Evolutionary conservation across 176 grass and related monocot species (phyloP), one percentile per base, ranked within the genome.

Genomic region (Aegilops speltoides): DNA sequence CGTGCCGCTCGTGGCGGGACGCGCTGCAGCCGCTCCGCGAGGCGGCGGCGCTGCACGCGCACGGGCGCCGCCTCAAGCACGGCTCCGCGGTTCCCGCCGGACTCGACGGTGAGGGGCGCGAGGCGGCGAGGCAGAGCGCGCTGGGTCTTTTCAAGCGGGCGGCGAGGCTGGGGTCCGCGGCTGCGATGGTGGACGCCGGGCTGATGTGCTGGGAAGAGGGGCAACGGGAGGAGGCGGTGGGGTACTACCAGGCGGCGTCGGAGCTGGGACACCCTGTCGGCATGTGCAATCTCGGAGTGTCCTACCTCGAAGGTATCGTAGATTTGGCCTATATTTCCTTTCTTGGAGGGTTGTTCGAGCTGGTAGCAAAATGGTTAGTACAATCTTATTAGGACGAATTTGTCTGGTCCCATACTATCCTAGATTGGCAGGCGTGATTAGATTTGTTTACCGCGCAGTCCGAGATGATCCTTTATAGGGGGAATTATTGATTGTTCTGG

Each of bases 111-210:
- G 83, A 68, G 29, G 68, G 67, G 6, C 12, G 29, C 10, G 59
- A 48, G 15, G 62, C 26, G 20, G 85, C 89, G 78, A 84, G 73
- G 40, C 56, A 33, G n/a, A 85, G 85, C 22, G 88, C 90, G 4
- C 68, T 95, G 50, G 88, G 66, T 41, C 84, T 89, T 12, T 95
- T 95, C 93, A 79, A 80, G 79, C 88, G 86, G 10, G 93, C 90
- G 11, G 90, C 90, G 32, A 79, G 68, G 63, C 88, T 88, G 24
- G 93, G 93, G 20, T 95, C 88, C 20, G 88, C 90, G 8, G 85
- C 83, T 5, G 88, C 93, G 50, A 95, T 95, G 93, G 93, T 95
- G 62, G 93, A 95, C 75, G 93, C 90, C 2, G 93, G 93, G 40
- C 83, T 95, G 1, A 84, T 92, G 93, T 95, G 86, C 67, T 92